These are phyloP conservation scores for Canariomyces notabilis DNA, from an alignment of 2,329 filamentous ascomycete genomes.

Conservation along the genomic window DNA sequence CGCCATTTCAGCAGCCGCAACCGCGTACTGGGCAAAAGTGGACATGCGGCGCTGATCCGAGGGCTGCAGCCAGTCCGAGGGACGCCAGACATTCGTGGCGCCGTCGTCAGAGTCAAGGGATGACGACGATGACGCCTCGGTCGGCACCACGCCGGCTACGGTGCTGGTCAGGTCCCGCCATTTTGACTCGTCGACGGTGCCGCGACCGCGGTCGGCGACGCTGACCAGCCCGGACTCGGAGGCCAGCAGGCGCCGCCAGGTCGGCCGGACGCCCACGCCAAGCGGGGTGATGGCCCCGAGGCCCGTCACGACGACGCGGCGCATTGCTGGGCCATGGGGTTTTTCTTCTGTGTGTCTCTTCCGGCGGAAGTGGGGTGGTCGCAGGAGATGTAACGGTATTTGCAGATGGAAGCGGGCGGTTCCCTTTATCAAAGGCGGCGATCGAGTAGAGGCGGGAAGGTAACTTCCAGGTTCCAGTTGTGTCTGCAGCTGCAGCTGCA, in stretches of 20 bases:
- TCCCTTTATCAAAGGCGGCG: too few relatives aligned
- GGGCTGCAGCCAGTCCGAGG: conserved; percentile 49
- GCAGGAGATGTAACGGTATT: too few relatives aligned
- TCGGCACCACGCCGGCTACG: conserved; percentile 77
- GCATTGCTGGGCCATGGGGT: conserved; percentile 46
- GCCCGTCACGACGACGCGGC: conserved; percentile 78
- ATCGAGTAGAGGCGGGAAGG: too few relatives aligned
- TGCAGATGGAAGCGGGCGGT: too few relatives aligned
- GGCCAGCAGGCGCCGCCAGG: conserved; percentile 77
- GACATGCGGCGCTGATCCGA: conserved; percentile 73
- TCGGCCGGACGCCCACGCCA: conserved; percentile 69
- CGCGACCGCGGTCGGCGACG: conserved; percentile 53
- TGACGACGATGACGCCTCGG: conserved; percentile 43
- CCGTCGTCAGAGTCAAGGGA: conserved; percentile 26
- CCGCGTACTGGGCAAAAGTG: conserved; percentile 85
- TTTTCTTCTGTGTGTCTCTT: conserved; percentile 14
- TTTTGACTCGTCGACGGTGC: conserved; percentile 33
- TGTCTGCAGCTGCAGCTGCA: too few relatives aligned
- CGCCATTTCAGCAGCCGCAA: conserved; percentile 82
- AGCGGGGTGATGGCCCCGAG: conserved; percentile 78
- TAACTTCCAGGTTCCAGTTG: too few relatives aligned
- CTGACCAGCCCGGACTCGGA: conserved; percentile 77
- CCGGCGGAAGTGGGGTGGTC: too few relatives aligned
- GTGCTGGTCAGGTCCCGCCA: conserved; percentile 77
- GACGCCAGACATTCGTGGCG: conserved; percentile 44